Percentiles rank a stretch among this genome's conserved stretches.
Evolutionary conservation across 257 asterid genomes (phyloP).

Genomic region (Ilex aquifolium): DNA sequence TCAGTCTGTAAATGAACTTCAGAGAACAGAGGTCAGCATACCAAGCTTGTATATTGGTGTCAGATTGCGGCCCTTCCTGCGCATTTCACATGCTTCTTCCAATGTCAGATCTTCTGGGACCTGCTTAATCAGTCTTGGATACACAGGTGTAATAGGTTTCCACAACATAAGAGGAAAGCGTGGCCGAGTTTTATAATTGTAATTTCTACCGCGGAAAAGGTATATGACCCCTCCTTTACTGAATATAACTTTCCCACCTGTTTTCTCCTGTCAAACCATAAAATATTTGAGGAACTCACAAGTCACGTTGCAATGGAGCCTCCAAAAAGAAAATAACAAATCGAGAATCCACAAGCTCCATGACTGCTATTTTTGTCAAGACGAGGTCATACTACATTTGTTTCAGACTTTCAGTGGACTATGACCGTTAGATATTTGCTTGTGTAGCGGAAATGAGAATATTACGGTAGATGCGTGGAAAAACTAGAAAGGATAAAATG

Average conservation of each 20-base stretch:
- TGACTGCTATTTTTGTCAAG: too few relatives aligned
- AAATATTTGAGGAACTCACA: too few relatives aligned
- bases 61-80: conserved; percentile 66
- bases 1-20: conserved; percentile 7
- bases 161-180: conserved; percentile 88
- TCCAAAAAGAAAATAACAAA: too few relatives aligned
- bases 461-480: too few relatives aligned
- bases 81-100: conserved; percentile 76
- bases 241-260: conserved; percentile 81
- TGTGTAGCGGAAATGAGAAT: too few relatives aligned
- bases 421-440: too few relatives aligned
- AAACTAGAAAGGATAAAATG: too few relatives aligned
- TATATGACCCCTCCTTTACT: conserved; percentile 66
- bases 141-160: conserved; percentile 84
- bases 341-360: too few relatives aligned
- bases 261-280: conserved; percentile 54
- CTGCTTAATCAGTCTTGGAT: conserved; percentile 67
- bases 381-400: too few relatives aligned
- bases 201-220: conserved; percentile 92
- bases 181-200: conserved; percentile 65
- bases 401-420: too few relatives aligned
- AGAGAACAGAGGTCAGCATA: conserved; percentile 22
- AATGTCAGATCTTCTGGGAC: conserved; percentile 81
- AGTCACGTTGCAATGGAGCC: too few relatives aligned
- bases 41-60: conserved; percentile 85